phyloP scores from a whole-genome alignment of 257 asterid species.

The Solanum acaule region DNA sequence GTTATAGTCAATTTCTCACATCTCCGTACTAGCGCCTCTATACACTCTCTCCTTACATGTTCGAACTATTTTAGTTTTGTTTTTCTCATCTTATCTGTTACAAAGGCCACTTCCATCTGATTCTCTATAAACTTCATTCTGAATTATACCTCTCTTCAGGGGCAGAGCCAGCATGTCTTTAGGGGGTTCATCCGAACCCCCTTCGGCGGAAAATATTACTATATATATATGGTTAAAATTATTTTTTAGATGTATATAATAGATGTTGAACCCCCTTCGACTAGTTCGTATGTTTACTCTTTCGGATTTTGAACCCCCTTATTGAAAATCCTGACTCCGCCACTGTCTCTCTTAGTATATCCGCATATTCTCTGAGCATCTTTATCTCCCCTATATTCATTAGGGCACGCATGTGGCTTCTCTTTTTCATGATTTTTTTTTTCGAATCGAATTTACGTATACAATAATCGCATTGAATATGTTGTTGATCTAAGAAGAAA shows the following conservation, averaged over 20 bases:
- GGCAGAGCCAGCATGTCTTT: too few relatives aligned
- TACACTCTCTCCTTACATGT: background rate
- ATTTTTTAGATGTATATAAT: too few relatives aligned
- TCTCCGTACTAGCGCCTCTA: background rate
- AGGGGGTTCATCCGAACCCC: too few relatives aligned
- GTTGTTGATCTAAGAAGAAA: background rate
- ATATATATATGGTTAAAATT: too few relatives aligned
- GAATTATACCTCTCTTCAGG: background rate
- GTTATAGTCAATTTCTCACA: background rate
- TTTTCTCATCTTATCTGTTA: background rate
- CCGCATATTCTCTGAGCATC: background rate
- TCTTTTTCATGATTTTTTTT: background rate
- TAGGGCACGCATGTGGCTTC: background rate
- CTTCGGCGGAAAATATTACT: too few relatives aligned
- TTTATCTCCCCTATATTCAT: background rate
- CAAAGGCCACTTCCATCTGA: fast-evolving
- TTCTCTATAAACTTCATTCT: background rate
- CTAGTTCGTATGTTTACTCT: too few relatives aligned
- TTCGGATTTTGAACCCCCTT: too few relatives aligned
- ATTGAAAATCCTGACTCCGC: too few relatives aligned
- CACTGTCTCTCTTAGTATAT: background rate
- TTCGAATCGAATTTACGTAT: background rate
- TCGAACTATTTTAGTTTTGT: fast-evolving
- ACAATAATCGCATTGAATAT: too few relatives aligned
- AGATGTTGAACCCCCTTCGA: too few relatives aligned